A percentile compares a stretch with the other conserved stretches of the same genome.
Conservation (phyloP, 164 flowering plant genomes). For the Umbilicus rupestris region DNA sequence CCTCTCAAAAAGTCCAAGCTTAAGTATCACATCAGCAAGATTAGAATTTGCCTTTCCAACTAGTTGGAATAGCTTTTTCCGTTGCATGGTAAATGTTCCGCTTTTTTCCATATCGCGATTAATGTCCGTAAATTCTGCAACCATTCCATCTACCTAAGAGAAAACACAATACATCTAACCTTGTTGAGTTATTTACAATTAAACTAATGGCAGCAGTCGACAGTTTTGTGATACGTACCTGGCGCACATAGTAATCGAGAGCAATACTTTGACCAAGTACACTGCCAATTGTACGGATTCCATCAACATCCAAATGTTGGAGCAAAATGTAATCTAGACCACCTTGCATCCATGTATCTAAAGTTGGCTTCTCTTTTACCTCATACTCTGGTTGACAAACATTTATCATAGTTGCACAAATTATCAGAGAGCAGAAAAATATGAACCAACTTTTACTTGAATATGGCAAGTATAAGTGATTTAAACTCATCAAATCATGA, state of each 20-base stretch:
- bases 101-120: conserved; percentile 93
- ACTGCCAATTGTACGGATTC: conserved; percentile 87
- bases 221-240: too few relatives aligned
- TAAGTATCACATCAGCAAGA: conserved; percentile 94
- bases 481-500: too few relatives aligned
- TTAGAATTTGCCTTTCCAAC: conserved; percentile 94
- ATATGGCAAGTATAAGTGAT: too few relatives aligned
- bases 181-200: too few relatives aligned
- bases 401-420: conserved; percentile 18
- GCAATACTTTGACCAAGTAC: conserved; percentile 99
- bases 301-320: conserved; percentile 75
- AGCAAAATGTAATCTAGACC: conserved; percentile 82
- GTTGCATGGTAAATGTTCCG: conserved; percentile 87
- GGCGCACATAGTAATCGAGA: conserved; percentile 91
- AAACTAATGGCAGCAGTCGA: too few relatives aligned
- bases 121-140: conserved; percentile 92
- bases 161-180: neutral
- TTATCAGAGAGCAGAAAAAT: too few relatives aligned
- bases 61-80: conserved; percentile 83
- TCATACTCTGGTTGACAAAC: too few relatives aligned
- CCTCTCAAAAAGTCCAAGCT: conserved; percentile 97
- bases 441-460: too few relatives aligned
- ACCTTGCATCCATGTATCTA: conserved; percentile 84
- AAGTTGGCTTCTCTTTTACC: conserved; percentile 69
- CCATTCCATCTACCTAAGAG: conserved; percentile 90